Percentiles rank a stretch among this genome's conserved stretches.
phyloP scores from a whole-genome alignment of 208 protist genomes.

The Herpetomonas tarakana region DNA sequence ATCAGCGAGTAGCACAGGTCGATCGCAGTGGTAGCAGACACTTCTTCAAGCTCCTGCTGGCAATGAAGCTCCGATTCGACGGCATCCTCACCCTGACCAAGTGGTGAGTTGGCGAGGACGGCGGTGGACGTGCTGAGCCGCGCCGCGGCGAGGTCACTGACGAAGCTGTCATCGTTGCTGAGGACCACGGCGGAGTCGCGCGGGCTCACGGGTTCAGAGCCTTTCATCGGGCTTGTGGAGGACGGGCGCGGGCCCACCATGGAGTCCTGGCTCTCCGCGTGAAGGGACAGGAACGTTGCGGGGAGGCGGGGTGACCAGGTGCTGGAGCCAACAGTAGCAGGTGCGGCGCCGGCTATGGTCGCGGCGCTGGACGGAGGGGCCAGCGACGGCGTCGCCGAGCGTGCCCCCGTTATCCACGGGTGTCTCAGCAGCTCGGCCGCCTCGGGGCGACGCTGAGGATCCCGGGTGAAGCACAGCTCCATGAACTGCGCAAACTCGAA shows the following conservation, averaged over 20 bases:
- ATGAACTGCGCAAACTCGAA: constrained; percentile 83
- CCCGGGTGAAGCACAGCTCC: constrained; percentile 81
- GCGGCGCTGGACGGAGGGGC: neutral
- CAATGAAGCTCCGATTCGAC: constrained; percentile 60
- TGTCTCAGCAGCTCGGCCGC: constrained; percentile 75
- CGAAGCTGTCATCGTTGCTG: constrained; percentile 23
- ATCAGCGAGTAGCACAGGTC: constrained; percentile 68
- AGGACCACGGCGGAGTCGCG: constrained; percentile 22
- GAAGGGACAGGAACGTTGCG: neutral
- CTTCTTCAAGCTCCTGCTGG: constrained; percentile 73
- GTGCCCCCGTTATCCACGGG: constrained; percentile 70
- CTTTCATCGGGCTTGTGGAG: neutral
- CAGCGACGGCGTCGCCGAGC: neutral
- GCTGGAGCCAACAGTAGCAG: neutral
- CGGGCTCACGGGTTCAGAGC: constrained; percentile 11
- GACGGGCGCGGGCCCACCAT: neutral
- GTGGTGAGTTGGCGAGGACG: neutral
- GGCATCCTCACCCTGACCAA: constrained; percentile 14
- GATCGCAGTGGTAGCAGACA: constrained; percentile 58
- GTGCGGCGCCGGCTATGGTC: neutral
- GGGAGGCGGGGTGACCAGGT: neutral
- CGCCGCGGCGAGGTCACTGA: neutral
- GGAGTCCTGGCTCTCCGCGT: neutral
- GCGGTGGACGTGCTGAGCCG: neutral
- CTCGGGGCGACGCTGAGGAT: constrained; percentile 58